These are phyloP conservation scores for Turnera subulata DNA, from an alignment of 345 rosid genomes.

Conservation along the genomic window DNA sequence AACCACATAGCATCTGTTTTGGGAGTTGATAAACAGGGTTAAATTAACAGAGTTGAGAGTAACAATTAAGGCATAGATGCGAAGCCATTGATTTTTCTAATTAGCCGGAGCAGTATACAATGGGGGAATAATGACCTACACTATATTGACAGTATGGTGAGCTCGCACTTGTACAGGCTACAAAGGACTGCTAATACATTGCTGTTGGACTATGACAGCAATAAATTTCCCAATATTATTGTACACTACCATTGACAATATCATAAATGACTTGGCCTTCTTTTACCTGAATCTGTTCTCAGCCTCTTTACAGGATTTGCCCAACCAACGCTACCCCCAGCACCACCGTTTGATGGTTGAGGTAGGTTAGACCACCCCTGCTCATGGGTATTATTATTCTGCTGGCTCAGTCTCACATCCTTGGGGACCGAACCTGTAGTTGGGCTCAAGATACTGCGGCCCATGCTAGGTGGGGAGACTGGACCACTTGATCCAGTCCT, in stretches of 20 bases:
- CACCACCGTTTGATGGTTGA: conserved; percentile 52
- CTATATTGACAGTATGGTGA: conserved; percentile 29
- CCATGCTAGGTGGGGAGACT: conserved; percentile 68
- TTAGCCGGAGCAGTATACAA: conserved; percentile 23
- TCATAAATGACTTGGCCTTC: conserved; percentile 88
- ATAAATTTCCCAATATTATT: conserved; percentile 8
- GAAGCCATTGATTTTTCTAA: conserved; percentile 23
- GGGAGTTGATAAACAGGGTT: too few relatives aligned
- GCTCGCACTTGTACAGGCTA: conserved; percentile 27
- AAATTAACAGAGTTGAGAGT: too few relatives aligned
- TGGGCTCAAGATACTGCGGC: conserved; percentile 61
- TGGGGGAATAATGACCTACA: conserved; percentile 29
- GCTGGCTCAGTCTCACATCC: conserved; percentile 49
- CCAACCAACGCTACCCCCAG: conserved; percentile 73
- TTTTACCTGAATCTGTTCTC: conserved; percentile 88
- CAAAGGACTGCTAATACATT: conserved; percentile 17
- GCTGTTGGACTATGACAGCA: conserved; percentile 13
- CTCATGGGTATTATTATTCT: conserved; percentile 41
- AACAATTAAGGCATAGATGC: conserved; percentile 18
- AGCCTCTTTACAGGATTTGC: conserved; percentile 97
- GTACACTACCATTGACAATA: conserved; percentile 16
- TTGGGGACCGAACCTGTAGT: conserved; percentile 42
- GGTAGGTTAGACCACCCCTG: conserved; percentile 77
- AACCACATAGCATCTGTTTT: too few relatives aligned
- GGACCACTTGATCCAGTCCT: conserved; percentile 69